Evolutionary conservation across 805 yeast species (phyloP), one percentile per base, ranked within the genome.

Genomic region (Kodamaea nitidulidarum): DNA sequence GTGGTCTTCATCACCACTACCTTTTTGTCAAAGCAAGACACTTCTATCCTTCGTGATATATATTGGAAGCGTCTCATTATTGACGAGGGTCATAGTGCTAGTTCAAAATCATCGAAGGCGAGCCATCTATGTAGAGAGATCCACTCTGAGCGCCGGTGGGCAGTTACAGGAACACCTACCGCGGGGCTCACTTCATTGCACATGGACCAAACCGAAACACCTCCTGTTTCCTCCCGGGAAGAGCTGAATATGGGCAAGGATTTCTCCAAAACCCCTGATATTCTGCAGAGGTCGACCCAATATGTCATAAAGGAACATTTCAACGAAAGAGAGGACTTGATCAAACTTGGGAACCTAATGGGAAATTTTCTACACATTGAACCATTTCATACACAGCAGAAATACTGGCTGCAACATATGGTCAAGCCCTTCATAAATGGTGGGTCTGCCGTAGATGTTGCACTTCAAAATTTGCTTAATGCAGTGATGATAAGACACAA

Each of bases 151-250:
- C 65, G 87, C 36, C 69, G 75, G 43, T 82, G 90, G 90, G 79
- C 81, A 0, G 85, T 82, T 1, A 78, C 84, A 0, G 88, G 90
- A 21, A 82, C 90, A 0, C 88, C 88, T 4, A 81, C 88, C 0
- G 71, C 84, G 0, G 90, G 90, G 0, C 60, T 82, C 38, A 80
- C 88, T 0, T 71, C 70, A 32, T 52, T 79, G 6, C 75, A 77
- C 45, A 71, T 80, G 66, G 66, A 66, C 37, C 41, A 44, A 11
- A 35, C 32, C 28, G 26, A 16, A 30, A 15, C 18, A 32, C 12
- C 11, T 4, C 6, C n/a, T 25, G 24, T 21, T 7, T 7, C 24
- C 7, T 21, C 24, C 7, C 27, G 6, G 35, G 27, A 4, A n/a
- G 27, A 25, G 7, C 12, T 10, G 27, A 8, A 20, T 20, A 6